These are phyloP conservation scores for Mycogone perniciosa DNA, from an alignment of 2,329 filamentous ascomycete species.

Conservation along the genomic window DNA sequence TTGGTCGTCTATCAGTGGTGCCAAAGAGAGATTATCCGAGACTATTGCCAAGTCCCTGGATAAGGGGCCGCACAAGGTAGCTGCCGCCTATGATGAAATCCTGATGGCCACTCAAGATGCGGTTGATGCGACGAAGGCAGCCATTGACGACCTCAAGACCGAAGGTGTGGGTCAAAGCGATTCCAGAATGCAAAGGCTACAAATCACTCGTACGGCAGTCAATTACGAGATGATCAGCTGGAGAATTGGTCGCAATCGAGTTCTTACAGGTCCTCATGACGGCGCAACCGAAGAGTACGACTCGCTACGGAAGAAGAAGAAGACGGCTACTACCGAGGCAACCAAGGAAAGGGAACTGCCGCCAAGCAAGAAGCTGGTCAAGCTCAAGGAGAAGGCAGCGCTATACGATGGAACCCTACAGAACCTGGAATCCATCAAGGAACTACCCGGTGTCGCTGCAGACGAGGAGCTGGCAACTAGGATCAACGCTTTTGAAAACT, in stretches of 20 bases:
- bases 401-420: constrained; percentile 88
- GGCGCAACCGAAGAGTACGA: constrained; percentile 56
- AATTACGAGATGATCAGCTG: constrained; percentile 93
- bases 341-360: constrained; percentile 55
- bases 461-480: constrained; percentile 71
- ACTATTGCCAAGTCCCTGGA: constrained; percentile 39
- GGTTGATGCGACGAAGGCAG: constrained; percentile 85
- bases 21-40: constrained; percentile 43
- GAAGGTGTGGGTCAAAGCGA: constrained; percentile 84
- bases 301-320: constrained; percentile 43
- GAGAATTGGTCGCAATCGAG: constrained; percentile 87
- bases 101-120: constrained; percentile 88
- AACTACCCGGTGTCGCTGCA: constrained; percentile 82
- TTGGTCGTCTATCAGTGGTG: constrained; percentile 60
- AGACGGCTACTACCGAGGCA: constrained; percentile 29
- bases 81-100: constrained; percentile 84
- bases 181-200: constrained; percentile 80
- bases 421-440: constrained; percentile 83
- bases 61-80: constrained; percentile 57
- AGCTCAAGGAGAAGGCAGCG: constrained; percentile 78
- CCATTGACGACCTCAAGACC: constrained; percentile 79
- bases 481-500: constrained; percentile 69
- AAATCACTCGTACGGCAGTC: constrained; percentile 86
- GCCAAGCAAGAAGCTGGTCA: constrained; percentile 67
- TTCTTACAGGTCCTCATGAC: constrained; percentile 77